Evolutionary conservation across 2,329 filamentous ascomycete species (phyloP), one percentile per base, ranked within the genome.

Genomic region (Fusarium beomiforme): DNA sequence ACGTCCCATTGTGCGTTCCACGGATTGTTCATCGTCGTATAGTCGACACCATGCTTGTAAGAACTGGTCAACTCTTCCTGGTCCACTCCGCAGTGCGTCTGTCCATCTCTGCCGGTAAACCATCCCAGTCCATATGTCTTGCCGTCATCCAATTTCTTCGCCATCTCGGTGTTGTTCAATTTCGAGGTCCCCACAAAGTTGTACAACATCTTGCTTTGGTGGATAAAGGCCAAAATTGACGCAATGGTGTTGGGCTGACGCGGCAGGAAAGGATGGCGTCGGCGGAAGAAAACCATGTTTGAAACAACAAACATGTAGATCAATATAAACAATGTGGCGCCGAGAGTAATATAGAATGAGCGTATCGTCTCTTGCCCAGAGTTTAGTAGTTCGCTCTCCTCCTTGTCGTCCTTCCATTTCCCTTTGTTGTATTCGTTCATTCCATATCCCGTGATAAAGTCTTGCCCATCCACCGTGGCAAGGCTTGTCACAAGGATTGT

Each of bases 201-300:
- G 69, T 90, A 90, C 47, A 95, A 82, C 92, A 95, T 94, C 81
- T 92, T 92, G 79, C 88, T 91, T 81, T 94, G 92, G 79, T 95
- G 91, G 65, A 95, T 92, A 76, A 92, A 95, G 0, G 91, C 92
- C 58, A 95, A 84, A 57, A 94, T 88, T 44, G 88, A 90, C 3
- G 92, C 90, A 73, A 95, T 94, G 23, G 92, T 94, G 74, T 91
- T 93, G 7, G 92, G 92, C 82, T 94, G 91, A 8, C 93, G 88
- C 2, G 93, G 93, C 60, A 95, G 83, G 79, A 95, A 94, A 5
- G 92, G 88, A 59, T 90, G 88, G 1, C 90, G 85, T 17, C 92
- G 88, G 3, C 88, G 86, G 21, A 84, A 62, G 75, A 92, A 91
- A 21, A 92, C 90, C 3, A 90, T 75, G 2, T 81, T 79, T 1